A percentile compares a stretch with the other conserved stretches of the same genome.
phyloP scores from a whole-genome alignment of 768 basidiomycete species.

The Tricholoma saponaceum region DNA sequence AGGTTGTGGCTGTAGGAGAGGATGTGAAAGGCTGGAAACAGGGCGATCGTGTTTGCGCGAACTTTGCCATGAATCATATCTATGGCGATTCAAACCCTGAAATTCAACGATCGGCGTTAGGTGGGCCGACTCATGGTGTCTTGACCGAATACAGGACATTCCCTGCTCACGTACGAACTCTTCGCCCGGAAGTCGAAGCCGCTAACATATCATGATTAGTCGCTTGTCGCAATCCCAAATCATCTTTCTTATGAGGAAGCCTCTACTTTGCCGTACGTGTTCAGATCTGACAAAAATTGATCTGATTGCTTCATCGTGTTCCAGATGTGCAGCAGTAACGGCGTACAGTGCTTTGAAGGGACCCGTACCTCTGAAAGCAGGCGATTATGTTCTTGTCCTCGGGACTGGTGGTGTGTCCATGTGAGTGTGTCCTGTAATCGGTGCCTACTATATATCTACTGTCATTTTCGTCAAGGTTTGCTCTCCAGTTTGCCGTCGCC shows the following conservation, averaged over 20 bases:
- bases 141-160: constrained; percentile 53
- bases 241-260: constrained; percentile 63
- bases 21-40: constrained; percentile 44
- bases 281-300: neutral
- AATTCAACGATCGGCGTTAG: constrained; percentile 34
- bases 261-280: constrained; percentile 53
- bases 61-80: constrained; percentile 46
- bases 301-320: neutral
- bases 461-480: constrained; percentile 36
- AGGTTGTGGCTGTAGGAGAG: constrained; percentile 43
- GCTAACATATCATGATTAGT: constrained; percentile 20
- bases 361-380: constrained; percentile 46
- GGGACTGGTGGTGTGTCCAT: constrained; percentile 58
- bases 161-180: constrained; percentile 32
- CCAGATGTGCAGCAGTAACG: constrained; percentile 56
- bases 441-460: neutral
- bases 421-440: constrained; percentile 17
- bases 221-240: constrained; percentile 47
- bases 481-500: constrained; percentile 56
- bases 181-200: too few species aligned
- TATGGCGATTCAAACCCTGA: constrained; percentile 36
- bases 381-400: constrained; percentile 52
- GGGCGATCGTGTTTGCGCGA: constrained; percentile 56
- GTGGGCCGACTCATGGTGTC: constrained; percentile 47
- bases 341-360: constrained; percentile 60